Base-by-base conservation (phyloP, 176 grass and related monocot species). In the barley (Hordeum vulgare) region DNA sequence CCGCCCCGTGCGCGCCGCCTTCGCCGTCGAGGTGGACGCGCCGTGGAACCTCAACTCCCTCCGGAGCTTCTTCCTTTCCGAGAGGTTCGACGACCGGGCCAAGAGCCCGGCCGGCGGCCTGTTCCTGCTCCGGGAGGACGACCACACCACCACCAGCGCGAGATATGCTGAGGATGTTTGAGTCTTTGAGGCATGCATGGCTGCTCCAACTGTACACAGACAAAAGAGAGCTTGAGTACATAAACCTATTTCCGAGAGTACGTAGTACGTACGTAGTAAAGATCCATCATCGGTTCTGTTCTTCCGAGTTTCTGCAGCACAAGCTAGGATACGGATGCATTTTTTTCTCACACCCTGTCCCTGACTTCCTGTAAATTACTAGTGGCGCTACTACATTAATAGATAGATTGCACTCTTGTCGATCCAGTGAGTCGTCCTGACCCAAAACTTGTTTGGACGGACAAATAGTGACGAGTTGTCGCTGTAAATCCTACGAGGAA, bases 41-140 rank as follows among this genome's bases (percentile, higher is more conserved):
- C 82, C 82, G 7, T 62, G 79, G 76, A 84, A 66, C 83, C 67
- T 78, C 69, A 90, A 92, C 70, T 90, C 93, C 7, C 80, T 92
- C 49, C 47, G 87, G 83, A 94, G 87, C 83, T 92, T 90, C 90
- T 89, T 94, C 82, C 28, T 90, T 17, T 94, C 90, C 1, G 89
- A 92, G 59, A 36, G 89, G 72, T 88, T 92, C 47, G 87, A 84
- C 59, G 84, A 81, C 59, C 26, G 25, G 64, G 81, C 3, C 54
- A 54, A 12, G 29, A 53, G 27, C 76, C 3, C 75, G 9, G 33
- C 23, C 8, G 74, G 60, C 31, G 24, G 17, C 8, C 13, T 47
- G 25, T 8, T 73, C 4, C 56, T 44, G 78, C 61, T 78, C 61
- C 51, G 47, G 13, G 69, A 86, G 21, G 86, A 63, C 56, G 64